These are phyloP conservation scores for Cordyceps fumosorosea DNA, from an alignment of 2,329 filamentous ascomycete genomes.

Conservation along the genomic window DNA sequence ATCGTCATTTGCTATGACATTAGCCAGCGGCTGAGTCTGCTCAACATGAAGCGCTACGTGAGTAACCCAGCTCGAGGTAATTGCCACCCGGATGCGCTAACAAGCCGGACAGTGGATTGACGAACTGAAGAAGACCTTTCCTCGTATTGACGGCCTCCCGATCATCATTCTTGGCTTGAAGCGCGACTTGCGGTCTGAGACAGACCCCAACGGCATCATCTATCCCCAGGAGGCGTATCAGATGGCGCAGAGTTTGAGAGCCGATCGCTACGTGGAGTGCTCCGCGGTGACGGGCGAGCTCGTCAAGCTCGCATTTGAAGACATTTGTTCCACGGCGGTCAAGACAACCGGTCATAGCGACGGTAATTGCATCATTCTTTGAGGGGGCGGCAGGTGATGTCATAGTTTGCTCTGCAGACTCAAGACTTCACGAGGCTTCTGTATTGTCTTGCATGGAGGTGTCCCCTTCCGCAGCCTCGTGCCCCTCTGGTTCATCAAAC, in stretches of 20 bases:
- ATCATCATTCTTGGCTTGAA: slow-evolving; percentile 54
- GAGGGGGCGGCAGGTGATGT: slow-evolving; percentile 17
- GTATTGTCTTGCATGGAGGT: slow-evolving; percentile 32
- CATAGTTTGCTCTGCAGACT: neutral
- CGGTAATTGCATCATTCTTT: slow-evolving; percentile 48
- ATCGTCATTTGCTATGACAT: slow-evolving; percentile 57
- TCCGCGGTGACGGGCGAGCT: slow-evolving; percentile 55
- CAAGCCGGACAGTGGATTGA: slow-evolving; percentile 45
- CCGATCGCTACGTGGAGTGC: slow-evolving; percentile 59
- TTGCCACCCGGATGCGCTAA: neutral
- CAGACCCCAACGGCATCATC: slow-evolving; percentile 53
- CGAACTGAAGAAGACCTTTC: slow-evolving; percentile 44
- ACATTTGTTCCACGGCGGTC: slow-evolving; percentile 51
- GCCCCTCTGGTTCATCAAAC: slow-evolving; percentile 29
- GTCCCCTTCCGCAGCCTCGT: slow-evolving; percentile 27
- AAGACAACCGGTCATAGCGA: slow-evolving; percentile 48
- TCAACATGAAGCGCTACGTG: slow-evolving; percentile 52
- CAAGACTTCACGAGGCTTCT: slow-evolving; percentile 19
- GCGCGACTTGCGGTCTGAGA: slow-evolving; percentile 51
- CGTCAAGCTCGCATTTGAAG: slow-evolving; percentile 50
- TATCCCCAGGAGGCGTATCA: slow-evolving; percentile 55
- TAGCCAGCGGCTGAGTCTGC: slow-evolving; percentile 49
- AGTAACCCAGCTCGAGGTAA: slow-evolving; percentile 20
- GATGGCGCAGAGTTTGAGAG: slow-evolving; percentile 50
- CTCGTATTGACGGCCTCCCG: slow-evolving; percentile 41